Evolutionary conservation across 2,329 filamentous ascomycete genomes (phyloP).

Genomic region (Apiospora malaysiana): DNA sequence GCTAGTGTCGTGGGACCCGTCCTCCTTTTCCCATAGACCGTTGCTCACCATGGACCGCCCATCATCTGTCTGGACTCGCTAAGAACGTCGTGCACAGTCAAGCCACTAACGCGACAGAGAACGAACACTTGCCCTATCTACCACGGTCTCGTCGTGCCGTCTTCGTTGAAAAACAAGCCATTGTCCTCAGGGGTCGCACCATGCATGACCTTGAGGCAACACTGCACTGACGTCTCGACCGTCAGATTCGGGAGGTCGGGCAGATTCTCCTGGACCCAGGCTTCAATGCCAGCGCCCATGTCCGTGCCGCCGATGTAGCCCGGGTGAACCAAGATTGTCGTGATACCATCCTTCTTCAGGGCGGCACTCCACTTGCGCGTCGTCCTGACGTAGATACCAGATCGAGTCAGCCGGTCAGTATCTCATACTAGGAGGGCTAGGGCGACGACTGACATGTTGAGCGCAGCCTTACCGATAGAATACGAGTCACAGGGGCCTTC

Average conservation of each 20-base stretch:
- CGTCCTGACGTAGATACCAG: background rate
- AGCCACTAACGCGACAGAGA: no score
- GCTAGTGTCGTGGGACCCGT: background rate
- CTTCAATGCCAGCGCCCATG: background rate
- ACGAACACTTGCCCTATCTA: background rate
- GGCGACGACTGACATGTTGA: slow-evolving; percentile 3
- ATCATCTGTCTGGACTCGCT: background rate
- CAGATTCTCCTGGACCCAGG: background rate
- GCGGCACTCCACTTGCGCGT: background rate
- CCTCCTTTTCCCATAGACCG: background rate
- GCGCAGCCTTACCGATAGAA: background rate
- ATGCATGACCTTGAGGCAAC: slow-evolving; percentile 6
- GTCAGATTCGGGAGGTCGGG: background rate
- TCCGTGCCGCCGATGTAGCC: background rate
- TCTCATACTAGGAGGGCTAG: background rate
- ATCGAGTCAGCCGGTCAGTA: background rate
- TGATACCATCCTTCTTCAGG: background rate
- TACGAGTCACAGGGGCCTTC: background rate
- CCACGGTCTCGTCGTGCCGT: background rate
- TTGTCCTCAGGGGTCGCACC: background rate
- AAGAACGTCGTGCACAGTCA: background rate
- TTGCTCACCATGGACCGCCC: background rate
- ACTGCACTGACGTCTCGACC: background rate
- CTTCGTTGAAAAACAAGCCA: slow-evolving; percentile 1
- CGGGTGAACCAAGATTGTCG: background rate